Evolutionary conservation across 1,139 yeast genomes (phyloP).

Genomic region (Suhomyces wounanorum): DNA sequence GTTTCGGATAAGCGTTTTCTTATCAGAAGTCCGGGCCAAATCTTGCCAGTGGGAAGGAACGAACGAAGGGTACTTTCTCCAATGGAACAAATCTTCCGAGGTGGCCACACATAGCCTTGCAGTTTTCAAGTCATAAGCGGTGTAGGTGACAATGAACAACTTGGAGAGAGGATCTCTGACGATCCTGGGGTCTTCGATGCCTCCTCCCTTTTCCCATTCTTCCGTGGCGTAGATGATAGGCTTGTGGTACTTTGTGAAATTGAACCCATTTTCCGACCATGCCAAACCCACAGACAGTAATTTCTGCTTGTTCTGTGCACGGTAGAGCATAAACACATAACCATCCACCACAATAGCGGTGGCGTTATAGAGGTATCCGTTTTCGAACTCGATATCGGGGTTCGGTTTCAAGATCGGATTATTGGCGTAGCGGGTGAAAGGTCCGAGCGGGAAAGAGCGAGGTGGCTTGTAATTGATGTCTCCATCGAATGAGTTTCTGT

Average conservation of each 20-base stretch:
- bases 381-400: constrained; percentile 43
- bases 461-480: constrained; percentile 40
- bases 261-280: constrained; percentile 44
- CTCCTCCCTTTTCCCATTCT: constrained; percentile 45
- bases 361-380: constrained; percentile 46
- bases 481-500: constrained; percentile 31
- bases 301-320: constrained; percentile 43
- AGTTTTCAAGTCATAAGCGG: constrained; percentile 38
- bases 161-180: constrained; percentile 41
- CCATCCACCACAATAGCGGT: constrained; percentile 47
- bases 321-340: constrained; percentile 39
- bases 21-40: constrained; percentile 30
- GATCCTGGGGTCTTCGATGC: constrained; percentile 49
- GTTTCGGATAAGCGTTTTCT: constrained; percentile 27
- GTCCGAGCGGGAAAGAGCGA: constrained; percentile 44
- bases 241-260: constrained; percentile 32
- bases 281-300: constrained; percentile 44
- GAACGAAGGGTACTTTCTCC: constrained; percentile 45
- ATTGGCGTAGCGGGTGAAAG: constrained; percentile 35
- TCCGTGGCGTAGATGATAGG: constrained; percentile 44
- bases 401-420: constrained; percentile 46
- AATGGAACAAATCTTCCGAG: constrained; percentile 39
- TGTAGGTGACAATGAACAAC: constrained; percentile 43
- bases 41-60: constrained; percentile 38
- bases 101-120: constrained; percentile 49